Evolutionary conservation across 305 asterid species (phyloP), one percentile per base, ranked within the genome.

Genomic region (Fraxinus baroniana): DNA sequence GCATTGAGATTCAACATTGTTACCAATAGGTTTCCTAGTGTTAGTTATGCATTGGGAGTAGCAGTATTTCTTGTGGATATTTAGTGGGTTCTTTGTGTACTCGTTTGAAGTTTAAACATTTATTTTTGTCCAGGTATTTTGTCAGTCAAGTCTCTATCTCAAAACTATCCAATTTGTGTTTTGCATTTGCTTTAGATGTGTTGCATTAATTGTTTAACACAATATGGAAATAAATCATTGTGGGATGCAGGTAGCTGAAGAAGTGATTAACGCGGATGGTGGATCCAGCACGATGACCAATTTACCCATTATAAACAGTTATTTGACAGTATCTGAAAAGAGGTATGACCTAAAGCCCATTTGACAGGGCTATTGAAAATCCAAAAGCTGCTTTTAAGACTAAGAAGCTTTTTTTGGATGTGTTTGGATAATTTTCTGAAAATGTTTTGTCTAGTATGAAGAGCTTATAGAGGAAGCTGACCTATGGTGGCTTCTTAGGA

Each of bases 161-260:
- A 57, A 18, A 52, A 7, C 12, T 18, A 7, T 20, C 68, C 68
- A 18, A 57, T 18, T 57, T 18, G 28, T 18, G 68, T 57, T 57
- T 57, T 57, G 12, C 68, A 71, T 64, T 55, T 13, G 41, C 44
- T 18, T 80, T 78, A 76, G 35, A 76, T 55, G 12, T 75, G 15
- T 71, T 55, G 62, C 36, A 26, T 84, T 46, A 44, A 66, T n/a
- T 55, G n/a, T 74, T 62, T 37, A 26, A 13, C 24, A 24, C 70
- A 81, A 41, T 76, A 33, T 66, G 79, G 83, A 77, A 66, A 81
- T 39, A 33, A 46, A 9, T 80, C 60, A 49, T 81, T 55, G 7
- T 76, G 37, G 76, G 26, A 77, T 78, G 76, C 92, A 94, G 98
- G 91, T 80, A 49, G 84, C 79, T 77, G 84, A 87, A 70, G 89